Conservation (phyloP, 176 grass and related monocot genomes). For the Puya raimondii region DNA sequence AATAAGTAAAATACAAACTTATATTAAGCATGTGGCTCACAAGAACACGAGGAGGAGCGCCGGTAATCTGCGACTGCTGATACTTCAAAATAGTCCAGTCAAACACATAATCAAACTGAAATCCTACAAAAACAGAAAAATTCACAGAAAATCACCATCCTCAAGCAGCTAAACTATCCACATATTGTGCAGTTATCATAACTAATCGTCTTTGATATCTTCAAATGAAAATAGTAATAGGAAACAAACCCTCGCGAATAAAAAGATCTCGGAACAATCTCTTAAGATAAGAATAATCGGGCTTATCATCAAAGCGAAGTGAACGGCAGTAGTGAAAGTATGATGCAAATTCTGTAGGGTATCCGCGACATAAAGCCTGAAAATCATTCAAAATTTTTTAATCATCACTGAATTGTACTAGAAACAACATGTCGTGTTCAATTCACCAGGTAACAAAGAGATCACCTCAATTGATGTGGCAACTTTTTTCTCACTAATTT, state of each 20-base stretch:
- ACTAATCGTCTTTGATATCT: background rate
- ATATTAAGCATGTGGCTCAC: constrained; percentile 26
- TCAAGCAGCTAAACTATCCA: background rate
- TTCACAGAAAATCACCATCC: background rate
- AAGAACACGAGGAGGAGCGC: constrained; percentile 53
- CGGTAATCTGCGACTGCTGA: constrained; percentile 88
- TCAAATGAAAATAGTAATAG: constrained; percentile 1
- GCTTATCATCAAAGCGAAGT: constrained; percentile 86
- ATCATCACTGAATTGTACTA: background rate
- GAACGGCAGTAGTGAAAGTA: constrained; percentile 99
- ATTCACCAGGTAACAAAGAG: background rate
- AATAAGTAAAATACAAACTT: background rate
- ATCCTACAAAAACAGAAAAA: constrained; percentile 43
- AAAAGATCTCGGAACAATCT: constrained; percentile 92
- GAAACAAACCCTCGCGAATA: constrained; percentile 75
- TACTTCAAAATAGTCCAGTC: constrained; percentile 99
- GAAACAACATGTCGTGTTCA: background rate
- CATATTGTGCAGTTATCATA: background rate
- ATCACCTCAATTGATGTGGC: constrained; percentile 90
- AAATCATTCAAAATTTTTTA: constrained; percentile 1
- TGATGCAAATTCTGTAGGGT: constrained; percentile 85
- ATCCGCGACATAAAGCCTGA: constrained; percentile 78
- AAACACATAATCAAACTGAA: constrained; percentile 99
- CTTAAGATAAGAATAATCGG: constrained; percentile 98
- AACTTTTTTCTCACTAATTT: constrained; percentile 95